Evolutionary conservation across 2,329 filamentous ascomycete genomes (phyloP), one percentile per base, ranked within the genome.

Genomic region (Microcera coccophila): DNA sequence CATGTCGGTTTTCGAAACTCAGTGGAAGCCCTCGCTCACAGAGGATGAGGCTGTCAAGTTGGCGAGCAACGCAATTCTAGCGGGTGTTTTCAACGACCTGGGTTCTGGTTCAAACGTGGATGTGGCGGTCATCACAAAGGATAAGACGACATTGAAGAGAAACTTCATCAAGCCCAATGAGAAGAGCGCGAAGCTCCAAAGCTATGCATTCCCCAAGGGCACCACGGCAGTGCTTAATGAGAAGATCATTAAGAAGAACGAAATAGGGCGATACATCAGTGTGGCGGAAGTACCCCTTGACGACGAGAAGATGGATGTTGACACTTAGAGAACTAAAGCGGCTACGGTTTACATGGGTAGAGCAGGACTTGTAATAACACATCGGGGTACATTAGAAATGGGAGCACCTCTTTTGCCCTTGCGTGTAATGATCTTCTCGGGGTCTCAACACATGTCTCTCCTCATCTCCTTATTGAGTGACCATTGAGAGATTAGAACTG

Each of bases 71-170:
- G 91, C 91, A 36, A 96, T 98, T 62, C 76, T 90, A 72, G 86
- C 94, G 10, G 93, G 93, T 83, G 95, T 98, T 71, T 98, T 93
- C 76, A 98, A 98, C 76, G 93, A 98, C 70, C 66, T 98, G 65
- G 93, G 93, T 12, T 96, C 90, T 3, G 93, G 93, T 59, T 95
- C 88, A 65, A 98, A 98, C 65, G 93, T 98, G 44, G 94, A 98
- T 63, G 87, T 98, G 24, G 91, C 90, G 52, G 81, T 98, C 60
- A 98, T 98, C 64, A 95, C 91, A 48, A 79, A 84, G 60, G 90
- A 96, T 59, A 96, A 95, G 82, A 95, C 93, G 20, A 93, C 87
- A 20, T 71, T 98, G 64, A 78, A 94, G 78, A 80, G 93, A 62
- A 95, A 95, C 72, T 93, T 87, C 74, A 85, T 94, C 67, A 91